Conservation (phyloP, 495 filamentous ascomycete species). For the Amniculicola lignicola region DNA sequence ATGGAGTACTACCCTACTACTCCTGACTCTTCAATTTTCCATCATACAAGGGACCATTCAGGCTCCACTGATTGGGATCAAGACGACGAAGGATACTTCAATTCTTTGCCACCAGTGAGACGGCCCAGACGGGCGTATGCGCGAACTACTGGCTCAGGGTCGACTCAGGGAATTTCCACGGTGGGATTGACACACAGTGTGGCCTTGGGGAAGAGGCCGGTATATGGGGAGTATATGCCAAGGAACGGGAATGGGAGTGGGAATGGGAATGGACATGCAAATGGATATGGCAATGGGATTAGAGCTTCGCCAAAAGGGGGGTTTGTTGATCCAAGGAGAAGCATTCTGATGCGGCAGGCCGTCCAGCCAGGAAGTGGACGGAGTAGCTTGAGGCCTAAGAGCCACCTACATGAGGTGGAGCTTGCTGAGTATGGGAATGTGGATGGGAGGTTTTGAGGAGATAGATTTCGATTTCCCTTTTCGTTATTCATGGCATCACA, state of each 20-base stretch:
- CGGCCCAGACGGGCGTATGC: neutral
- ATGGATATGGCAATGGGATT: conserved; percentile 23
- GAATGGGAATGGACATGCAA: no score
- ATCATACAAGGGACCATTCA: no score
- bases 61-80: no score
- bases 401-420: conserved; percentile 30
- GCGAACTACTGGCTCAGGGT: neutral
- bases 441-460: conserved; percentile 22
- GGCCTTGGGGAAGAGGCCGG: neutral
- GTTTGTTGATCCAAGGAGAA: conserved; percentile 10
- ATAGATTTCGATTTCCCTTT: no score
- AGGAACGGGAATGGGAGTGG: neutral
- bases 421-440: conserved; percentile 21
- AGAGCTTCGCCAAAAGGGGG: neutral
- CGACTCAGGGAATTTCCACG: neutral
- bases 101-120: conserved; percentile 1
- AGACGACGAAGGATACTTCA: neutral
- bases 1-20: conserved; percentile 23
- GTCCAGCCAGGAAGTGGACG: conserved; percentile 15
- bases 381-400: conserved; percentile 25
- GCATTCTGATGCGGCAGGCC: conserved; percentile 17
- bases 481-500: no score
- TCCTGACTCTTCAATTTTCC: conserved; percentile 15
- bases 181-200: no score
- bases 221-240: neutral